Conservation (phyloP, 441 rosid species). For the Brassica balearica region DNA sequence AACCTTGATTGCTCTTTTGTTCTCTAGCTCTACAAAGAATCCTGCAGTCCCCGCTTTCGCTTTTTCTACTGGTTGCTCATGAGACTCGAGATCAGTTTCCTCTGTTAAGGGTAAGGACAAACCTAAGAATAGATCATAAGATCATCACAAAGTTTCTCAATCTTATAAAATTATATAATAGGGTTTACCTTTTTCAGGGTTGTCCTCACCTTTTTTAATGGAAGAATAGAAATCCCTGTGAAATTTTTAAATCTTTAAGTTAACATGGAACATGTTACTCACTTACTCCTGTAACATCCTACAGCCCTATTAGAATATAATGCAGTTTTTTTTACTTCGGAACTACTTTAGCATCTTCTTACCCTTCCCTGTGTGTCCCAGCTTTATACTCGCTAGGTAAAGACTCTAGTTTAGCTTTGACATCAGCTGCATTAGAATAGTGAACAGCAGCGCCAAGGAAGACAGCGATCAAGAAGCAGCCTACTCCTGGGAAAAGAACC, state of each 20-base stretch:
- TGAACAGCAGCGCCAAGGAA: constrained; percentile 90
- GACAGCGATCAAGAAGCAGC: constrained; percentile 79
- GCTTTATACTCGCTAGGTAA: constrained; percentile 43
- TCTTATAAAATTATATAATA: not conserved
- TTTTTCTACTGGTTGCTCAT: constrained; percentile 44
- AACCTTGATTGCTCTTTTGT: constrained; percentile 86
- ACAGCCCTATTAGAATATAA: too few species aligned
- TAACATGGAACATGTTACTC: too few species aligned
- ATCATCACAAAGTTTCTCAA: not conserved
- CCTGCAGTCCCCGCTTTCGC: constrained; percentile 78
- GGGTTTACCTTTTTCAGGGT: constrained; percentile 44
- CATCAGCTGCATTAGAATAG: constrained; percentile 74
- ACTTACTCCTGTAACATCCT: too few species aligned
- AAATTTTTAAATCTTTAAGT: not conserved
- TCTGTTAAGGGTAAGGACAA: constrained; percentile 28
- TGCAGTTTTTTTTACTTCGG: too few species aligned
- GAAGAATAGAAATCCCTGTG: constrained; percentile 41
- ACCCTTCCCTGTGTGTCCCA: constrained; percentile 9
- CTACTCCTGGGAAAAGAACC: constrained; percentile 84
- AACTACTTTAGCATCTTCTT: too few species aligned
- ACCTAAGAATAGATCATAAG: constrained; percentile 8
- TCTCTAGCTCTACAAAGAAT: constrained; percentile 76
- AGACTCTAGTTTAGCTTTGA: constrained; percentile 58
- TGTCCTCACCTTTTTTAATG: constrained; percentile 31
- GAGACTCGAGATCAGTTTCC: constrained; percentile 51